These are phyloP conservation scores for Friedmanniomyces endolithicus DNA, from an alignment of 495 filamentous ascomycete species.

Conservation along the genomic window DNA sequence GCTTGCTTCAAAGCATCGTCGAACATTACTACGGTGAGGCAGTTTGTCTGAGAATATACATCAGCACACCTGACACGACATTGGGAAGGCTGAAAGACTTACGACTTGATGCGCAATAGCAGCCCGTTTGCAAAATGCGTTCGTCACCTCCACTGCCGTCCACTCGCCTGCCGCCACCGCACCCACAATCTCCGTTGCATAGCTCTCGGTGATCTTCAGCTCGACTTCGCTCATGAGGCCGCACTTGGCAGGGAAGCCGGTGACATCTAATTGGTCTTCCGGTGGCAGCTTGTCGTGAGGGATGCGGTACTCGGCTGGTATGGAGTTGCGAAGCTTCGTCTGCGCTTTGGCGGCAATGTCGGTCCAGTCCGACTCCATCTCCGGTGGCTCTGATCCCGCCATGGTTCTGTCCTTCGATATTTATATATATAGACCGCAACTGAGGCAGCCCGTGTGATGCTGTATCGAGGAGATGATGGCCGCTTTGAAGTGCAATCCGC, in stretches of 20 bases:
- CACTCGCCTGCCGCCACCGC: conserved; percentile 17
- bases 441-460: too few species aligned
- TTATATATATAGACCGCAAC: too few species aligned
- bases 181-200: conserved; percentile 16
- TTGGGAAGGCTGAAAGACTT: conserved; percentile 4
- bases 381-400: not conserved
- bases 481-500: too few species aligned
- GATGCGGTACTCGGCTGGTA: conserved; percentile 14
- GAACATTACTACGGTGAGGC: conserved; percentile 54
- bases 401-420: not conserved
- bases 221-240: conserved; percentile 17
- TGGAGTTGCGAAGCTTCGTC: conserved; percentile 7
- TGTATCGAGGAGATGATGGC: too few species aligned
- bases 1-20: conserved; percentile 48
- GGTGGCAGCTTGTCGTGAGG: conserved; percentile 13
- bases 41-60: conserved; percentile 35
- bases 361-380: conserved; percentile 5
- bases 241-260: conserved; percentile 10
- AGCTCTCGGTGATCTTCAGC: conserved; percentile 20
- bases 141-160: conserved; percentile 35
- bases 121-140: conserved; percentile 46
- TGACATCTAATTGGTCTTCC: conserved; percentile 13
- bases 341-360: conserved; percentile 15
- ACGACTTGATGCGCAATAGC: conserved; percentile 46
- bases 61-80: too few species aligned